These are phyloP conservation scores for Voacanga thouarsii DNA, from an alignment of 257 asterid species.

Conservation along the genomic window DNA sequence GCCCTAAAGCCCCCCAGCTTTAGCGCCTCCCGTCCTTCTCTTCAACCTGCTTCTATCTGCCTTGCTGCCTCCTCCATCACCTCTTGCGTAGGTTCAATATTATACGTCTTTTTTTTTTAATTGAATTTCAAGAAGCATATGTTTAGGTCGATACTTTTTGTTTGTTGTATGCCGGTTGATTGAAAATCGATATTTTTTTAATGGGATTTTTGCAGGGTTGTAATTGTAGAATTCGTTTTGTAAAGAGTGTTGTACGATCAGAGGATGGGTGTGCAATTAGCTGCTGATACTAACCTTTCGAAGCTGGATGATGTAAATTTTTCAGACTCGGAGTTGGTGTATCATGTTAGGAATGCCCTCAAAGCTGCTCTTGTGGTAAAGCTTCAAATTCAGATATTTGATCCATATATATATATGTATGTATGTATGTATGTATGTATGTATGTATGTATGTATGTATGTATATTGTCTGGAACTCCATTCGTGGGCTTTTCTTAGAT, in stretches of 20 bases:
- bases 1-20: not conserved
- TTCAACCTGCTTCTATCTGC: not conserved
- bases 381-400: not conserved
- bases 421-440: too few relatives aligned
- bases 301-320: constrained; percentile 45
- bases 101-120: not conserved
- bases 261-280: constrained; percentile 48
- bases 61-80: not conserved
- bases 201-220: not conserved
- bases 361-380: constrained; percentile 54
- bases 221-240: not conserved
- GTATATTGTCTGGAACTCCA: too few relatives aligned
- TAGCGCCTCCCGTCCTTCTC: not conserved
- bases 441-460: too few relatives aligned
- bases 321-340: constrained; percentile 56
- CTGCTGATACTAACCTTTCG: constrained; percentile 17
- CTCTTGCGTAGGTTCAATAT: not conserved
- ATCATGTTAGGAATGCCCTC: constrained; percentile 61
- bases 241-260: not conserved
- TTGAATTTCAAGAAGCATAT: not conserved
- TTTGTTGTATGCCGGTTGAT: not conserved
- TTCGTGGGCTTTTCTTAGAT: not conserved
- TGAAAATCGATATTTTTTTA: not conserved
- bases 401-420: too few relatives aligned
- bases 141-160: not conserved